Percentiles rank a stretch among this genome's conserved stretches.
phyloP scores from a whole-genome alignment of 257 asterid genomes.

The Salvia splendens region DNA sequence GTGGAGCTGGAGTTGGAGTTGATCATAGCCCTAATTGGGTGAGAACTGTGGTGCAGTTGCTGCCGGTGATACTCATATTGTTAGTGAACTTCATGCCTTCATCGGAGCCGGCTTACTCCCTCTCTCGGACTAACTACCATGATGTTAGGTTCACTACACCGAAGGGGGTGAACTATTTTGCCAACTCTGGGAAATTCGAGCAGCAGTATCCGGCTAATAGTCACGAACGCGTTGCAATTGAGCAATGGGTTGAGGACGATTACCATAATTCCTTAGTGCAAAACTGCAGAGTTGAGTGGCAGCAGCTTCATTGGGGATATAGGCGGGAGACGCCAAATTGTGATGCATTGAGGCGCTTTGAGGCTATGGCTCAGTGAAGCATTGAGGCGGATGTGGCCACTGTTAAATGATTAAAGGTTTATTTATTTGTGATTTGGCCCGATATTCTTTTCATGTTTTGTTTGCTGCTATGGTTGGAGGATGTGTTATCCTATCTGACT shows the following conservation, averaged over 20 bases:
- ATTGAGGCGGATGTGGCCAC: slow-evolving; percentile 55
- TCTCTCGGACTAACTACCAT: slow-evolving; percentile 55
- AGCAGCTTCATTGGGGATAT: slow-evolving; percentile 83
- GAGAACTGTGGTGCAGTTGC: slow-evolving; percentile 62
- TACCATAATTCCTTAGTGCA: slow-evolving; percentile 59
- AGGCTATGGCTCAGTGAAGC: slow-evolving; percentile 57
- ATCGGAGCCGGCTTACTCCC: slow-evolving; percentile 72
- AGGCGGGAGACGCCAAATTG: slow-evolving; percentile 75
- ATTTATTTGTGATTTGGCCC: slow-evolving; percentile 29
- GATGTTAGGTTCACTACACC: slow-evolving; percentile 56
- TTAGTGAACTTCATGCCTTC: slow-evolving; percentile 85
- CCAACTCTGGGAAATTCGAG: slow-evolving; percentile 68
- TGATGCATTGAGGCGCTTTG: slow-evolving; percentile 76
- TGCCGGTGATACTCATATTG: slow-evolving; percentile 75
- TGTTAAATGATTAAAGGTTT: slow-evolving; percentile 44
- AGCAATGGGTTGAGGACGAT: slow-evolving; percentile 66
- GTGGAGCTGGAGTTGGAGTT: slow-evolving; percentile 61
- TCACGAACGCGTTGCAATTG: slow-evolving; percentile 58
- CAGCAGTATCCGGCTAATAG: slow-evolving; percentile 68
- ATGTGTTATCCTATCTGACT: slow-evolving; percentile 1
- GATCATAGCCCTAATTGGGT: slow-evolving; percentile 60
- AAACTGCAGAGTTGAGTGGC: slow-evolving; percentile 80
- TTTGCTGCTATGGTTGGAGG: slow-evolving; percentile 19
- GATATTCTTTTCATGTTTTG: slow-evolving; percentile 29
- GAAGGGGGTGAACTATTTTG: slow-evolving; percentile 78